Conservation (phyloP, 1,284 basidiomycete genomes). For the Jaminaea rosea region DNA sequence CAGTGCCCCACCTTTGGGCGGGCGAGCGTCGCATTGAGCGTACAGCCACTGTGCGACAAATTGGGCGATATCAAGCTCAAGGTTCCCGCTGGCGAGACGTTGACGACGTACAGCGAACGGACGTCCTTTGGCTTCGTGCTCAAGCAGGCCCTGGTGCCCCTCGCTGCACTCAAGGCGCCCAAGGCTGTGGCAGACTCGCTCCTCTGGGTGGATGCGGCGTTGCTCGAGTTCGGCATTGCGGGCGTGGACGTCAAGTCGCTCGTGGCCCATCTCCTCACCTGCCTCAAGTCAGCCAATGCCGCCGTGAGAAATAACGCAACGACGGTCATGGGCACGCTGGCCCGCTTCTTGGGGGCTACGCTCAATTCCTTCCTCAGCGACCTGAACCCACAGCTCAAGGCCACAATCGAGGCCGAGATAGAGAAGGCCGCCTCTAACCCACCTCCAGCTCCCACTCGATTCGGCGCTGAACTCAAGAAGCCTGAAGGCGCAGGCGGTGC, state of each 20-base stretch:
- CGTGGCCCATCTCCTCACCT: constrained; percentile 81
- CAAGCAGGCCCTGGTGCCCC: constrained; percentile 56
- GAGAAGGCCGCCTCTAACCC: constrained; percentile 78
- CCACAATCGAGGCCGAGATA: constrained; percentile 83
- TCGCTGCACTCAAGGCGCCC: constrained; percentile 63
- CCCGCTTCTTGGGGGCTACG: constrained; percentile 79
- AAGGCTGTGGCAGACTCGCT: constrained; percentile 91
- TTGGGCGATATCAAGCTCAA: constrained; percentile 94
- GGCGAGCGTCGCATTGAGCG: constrained; percentile 71
- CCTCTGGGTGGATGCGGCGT: constrained; percentile 74
- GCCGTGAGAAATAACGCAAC: constrained; percentile 90
- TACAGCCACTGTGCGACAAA: constrained; percentile 85
- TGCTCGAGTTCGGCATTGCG: constrained; percentile 85
- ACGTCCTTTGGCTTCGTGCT: constrained; percentile 90
- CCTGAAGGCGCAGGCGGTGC: constrained; percentile 61
- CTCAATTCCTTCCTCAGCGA: constrained; percentile 88
- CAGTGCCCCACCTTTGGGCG: constrained; percentile 73
- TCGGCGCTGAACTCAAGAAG: constrained; percentile 15
- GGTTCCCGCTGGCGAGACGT: constrained; percentile 85
- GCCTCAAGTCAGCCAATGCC: constrained; percentile 87
- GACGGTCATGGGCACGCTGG: constrained; percentile 80
- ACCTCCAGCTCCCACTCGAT: constrained; percentile 63
- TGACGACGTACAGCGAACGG: constrained; percentile 76
- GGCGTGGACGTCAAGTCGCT: constrained; percentile 74
- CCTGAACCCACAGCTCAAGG: constrained; percentile 84